Conservation (phyloP, 1,139 yeast genomes). For the Zygosaccharomyces sapae region DNA sequence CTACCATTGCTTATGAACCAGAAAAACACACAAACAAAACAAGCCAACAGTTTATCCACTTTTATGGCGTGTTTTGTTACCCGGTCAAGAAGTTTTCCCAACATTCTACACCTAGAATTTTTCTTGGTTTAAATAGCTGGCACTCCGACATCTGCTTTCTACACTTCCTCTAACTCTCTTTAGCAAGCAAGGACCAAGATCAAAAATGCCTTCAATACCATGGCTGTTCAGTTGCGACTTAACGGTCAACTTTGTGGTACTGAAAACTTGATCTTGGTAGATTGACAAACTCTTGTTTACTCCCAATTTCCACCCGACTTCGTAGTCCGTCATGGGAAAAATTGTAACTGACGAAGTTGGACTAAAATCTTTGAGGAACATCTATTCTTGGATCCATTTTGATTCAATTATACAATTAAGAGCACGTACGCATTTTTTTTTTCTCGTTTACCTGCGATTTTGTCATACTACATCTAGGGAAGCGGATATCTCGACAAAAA, state of each 20-base stretch:
- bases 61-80: no score
- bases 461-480: slow-evolving; percentile 14
- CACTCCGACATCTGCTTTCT: no score
- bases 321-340: slow-evolving; percentile 12
- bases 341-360: slow-evolving; percentile 12
- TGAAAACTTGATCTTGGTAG: slow-evolving; percentile 32
- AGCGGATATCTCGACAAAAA: no score
- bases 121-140: no score
- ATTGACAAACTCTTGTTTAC: no score
- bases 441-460: neutral
- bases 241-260: slow-evolving; percentile 1
- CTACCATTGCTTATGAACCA: no score
- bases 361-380: slow-evolving; percentile 15
- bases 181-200: slow-evolving; percentile 1
- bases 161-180: no score
- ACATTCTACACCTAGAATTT: no score
- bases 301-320: slow-evolving; percentile 31
- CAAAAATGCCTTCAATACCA: slow-evolving; percentile 6
- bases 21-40: no score
- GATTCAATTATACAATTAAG: slow-evolving; percentile 4
- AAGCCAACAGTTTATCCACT: no score
- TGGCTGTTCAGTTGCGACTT: slow-evolving; percentile 2
- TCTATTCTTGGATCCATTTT: slow-evolving; percentile 2
- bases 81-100: no score
- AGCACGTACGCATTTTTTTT: no score